Evolutionary conservation across 164 flowering plant genomes (phyloP), one percentile per base, ranked within the genome.

Genomic region (Berberis thunbergii): DNA sequence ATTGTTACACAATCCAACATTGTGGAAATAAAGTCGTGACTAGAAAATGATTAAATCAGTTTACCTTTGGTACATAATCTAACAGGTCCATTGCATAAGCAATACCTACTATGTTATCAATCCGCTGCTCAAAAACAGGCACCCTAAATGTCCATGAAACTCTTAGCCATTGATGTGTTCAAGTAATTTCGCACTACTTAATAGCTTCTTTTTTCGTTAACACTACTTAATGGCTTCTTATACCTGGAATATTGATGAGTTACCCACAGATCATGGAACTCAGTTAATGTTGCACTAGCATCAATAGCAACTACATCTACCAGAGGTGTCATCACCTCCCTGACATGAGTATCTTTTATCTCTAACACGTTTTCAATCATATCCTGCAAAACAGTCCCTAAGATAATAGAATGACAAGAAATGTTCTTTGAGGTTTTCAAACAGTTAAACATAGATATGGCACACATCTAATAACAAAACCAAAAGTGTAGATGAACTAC

Each of bases 271-370:
- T 72, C 70, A 50, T 91, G 92, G 72, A 95, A 95, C 65, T 92
- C 97, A 59, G 83, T 68, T 52, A 92, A 87, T 56, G 89, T 81
- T 63, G 96, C 92, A 78, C 95, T 78, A 58, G 85, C 80, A 80
- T 95, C 99, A 74, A 95, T 95, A 12, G 98, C 99, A 69, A 95
- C 97, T 53, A 95, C 96, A 83, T 95, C 99, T 60, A 95, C 88
- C 65, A 95, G 87, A 68, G 99, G 99, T 44, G 99, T 91, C 98
- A 95, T 95, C 74, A 95, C 99, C 78, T 95, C 99, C 71, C 96
- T 80, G 59, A 95, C 97, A 79, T 88, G 87, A 41, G 96, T 95
- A 74, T 95, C 99, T 80, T 95, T 92, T 63, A 95, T 91, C 79
- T 95, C 99, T 60, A 95, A 72, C 64, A 95, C 99, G 76, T 91